These are phyloP conservation scores for Kitagawia praeruptora DNA, from an alignment of 129 eudicot genomes.

Conservation along the genomic window DNA sequence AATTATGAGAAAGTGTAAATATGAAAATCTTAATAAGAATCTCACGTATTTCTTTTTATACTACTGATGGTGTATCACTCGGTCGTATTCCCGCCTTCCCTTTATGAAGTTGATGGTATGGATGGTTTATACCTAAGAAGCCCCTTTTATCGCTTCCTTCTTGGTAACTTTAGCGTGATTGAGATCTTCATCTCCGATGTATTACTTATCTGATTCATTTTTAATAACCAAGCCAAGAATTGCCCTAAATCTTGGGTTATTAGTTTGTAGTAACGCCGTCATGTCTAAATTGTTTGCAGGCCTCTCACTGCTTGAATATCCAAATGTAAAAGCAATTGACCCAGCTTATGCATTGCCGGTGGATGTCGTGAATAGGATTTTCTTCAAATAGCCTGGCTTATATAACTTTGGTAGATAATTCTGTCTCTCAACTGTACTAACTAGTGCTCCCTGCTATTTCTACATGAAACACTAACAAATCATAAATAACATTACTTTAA, in stretches of 20 bases:
- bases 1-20: neutral
- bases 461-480: too few relatives aligned
- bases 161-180: neutral
- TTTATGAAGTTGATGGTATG: neutral
- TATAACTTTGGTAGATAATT: too few relatives aligned
- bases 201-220: neutral
- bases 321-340: constrained; percentile 69
- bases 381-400: constrained; percentile 12
- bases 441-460: too few relatives aligned
- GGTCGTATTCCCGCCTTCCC: neutral
- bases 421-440: too few relatives aligned
- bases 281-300: constrained; percentile 22
- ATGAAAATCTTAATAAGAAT: neutral
- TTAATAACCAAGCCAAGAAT: neutral
- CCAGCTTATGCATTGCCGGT: constrained; percentile 91
- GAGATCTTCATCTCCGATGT: neutral
- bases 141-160: too few relatives aligned
- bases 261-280: neutral
- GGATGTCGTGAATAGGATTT: constrained; percentile 65
- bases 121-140: neutral
- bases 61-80: neutral
- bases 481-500: too few relatives aligned
- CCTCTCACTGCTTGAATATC: constrained; percentile 82
- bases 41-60: neutral
- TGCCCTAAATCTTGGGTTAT: neutral